Evolutionary conservation across 805 yeast species (phyloP).

Genomic region (Candida gorgasii): DNA sequence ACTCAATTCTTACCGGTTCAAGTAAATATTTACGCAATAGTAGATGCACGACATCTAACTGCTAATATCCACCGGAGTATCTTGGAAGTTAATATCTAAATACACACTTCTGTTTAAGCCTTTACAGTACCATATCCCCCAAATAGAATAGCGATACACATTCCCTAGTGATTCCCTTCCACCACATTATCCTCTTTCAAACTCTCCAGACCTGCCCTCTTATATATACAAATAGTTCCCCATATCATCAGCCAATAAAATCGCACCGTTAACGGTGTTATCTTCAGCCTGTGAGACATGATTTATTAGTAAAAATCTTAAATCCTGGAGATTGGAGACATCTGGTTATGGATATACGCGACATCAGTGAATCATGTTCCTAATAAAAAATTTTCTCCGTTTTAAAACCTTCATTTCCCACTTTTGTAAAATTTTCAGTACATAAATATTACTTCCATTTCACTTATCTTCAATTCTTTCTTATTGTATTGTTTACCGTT

Average conservation of each 20-base stretch:
- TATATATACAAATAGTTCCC: background rate
- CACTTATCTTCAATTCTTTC: background rate
- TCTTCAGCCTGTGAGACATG: slow-evolving; percentile 9
- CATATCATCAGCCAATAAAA: slow-evolving; percentile 9
- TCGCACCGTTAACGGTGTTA: slow-evolving; percentile 18
- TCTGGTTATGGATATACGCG: background rate
- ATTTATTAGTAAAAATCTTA: slow-evolving; percentile 4
- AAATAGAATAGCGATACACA: no score
- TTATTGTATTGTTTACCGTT: background rate
- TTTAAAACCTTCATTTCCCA: slow-evolving; percentile 2
- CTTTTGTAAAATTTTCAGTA: slow-evolving; percentile 3
- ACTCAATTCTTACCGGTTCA: background rate
- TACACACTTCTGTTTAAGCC: no score
- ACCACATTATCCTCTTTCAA: no score
- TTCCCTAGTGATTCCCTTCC: no score
- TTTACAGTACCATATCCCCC: no score
- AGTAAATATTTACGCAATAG: slow-evolving; percentile 1
- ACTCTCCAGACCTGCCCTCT: no score
- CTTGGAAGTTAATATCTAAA: no score
- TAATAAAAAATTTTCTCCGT: slow-evolving; percentile 3
- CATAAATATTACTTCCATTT: slow-evolving; percentile 6
- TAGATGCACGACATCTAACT: background rate
- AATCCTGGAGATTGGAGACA: slow-evolving; percentile 3
- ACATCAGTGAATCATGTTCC: slow-evolving; percentile 7
- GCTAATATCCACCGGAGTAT: no score